Base-by-base conservation (phyloP, 257 asterid species). In the Nicotiana attenuata region DNA sequence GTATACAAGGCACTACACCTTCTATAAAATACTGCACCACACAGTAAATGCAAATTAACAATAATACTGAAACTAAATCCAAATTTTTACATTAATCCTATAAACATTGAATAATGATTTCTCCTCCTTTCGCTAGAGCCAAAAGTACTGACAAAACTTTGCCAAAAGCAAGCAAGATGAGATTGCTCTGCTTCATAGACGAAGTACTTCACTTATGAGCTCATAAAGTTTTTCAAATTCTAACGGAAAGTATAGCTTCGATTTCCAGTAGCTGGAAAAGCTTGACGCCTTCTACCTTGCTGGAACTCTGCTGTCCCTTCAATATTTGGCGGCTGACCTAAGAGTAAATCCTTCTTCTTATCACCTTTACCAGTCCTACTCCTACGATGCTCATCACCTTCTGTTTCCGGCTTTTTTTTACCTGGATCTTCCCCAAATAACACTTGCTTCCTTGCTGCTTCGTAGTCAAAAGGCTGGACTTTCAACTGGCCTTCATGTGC, bases 201-300 rank as follows among this genome's bases (percentile, higher is more conserved):
- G n/a, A 81, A 56, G 80, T 65, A 56, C 80, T 69, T 77, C 52
- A 76, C 55, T 53, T 66, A 65, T 9, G 80, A 65, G 85, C 82
- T 83, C 83, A 60, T 78, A 50, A 2, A 28, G 24, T 15, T 50
- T 75, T 75, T 75, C 63, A 75, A 50, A 15, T 24, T 50, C 41
- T 75, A 91, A 56, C 93, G 97, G 59, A 92, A 96, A 81, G 91
- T 94, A 20, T 96, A 92, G 73, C 92, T 94, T 64, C 99, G 97
- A 78, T 96, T 96, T 28, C 99, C 99, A 3, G 99, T 91, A 6
- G 97, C 91, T 4, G 97, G 98, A 75, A 96, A 96, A 56, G 98
- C 99, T 87, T 89, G 97, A 7, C 99, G 97, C 63, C 98, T 88
- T 89, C 89, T 87, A 53, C 98, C 99, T 83, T 90, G 97, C 3